Percentiles rank a stretch among this genome's conserved stretches.
Conservation (phyloP, 768 basidiomycete species). For the Cystobasidium onofrii region DNA sequence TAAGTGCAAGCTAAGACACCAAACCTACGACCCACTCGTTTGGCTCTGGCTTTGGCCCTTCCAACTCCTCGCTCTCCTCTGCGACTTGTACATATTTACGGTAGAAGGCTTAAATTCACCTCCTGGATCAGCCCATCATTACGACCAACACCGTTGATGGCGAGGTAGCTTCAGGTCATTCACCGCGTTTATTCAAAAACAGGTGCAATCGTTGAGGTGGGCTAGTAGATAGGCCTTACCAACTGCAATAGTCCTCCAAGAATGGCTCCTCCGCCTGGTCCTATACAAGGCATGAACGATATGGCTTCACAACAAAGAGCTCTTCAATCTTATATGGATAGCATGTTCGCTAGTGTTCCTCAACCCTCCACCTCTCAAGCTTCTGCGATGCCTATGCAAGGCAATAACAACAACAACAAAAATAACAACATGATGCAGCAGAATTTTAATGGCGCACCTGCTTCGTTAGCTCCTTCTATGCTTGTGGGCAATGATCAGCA, state of each 20-base stretch:
- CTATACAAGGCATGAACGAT: constrained; percentile 8
- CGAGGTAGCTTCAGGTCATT: too few species aligned
- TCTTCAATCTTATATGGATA: constrained; percentile 18
- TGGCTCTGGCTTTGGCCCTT: too few species aligned
- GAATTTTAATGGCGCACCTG: not conserved
- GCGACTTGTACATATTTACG: too few species aligned
- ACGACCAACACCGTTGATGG: too few species aligned
- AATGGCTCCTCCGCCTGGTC: not conserved
- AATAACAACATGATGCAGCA: not conserved
- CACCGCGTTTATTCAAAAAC: too few species aligned
- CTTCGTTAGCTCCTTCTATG: not conserved
- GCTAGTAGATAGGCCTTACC: too few species aligned
- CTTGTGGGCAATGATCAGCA: not conserved
- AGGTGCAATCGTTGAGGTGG: too few species aligned
- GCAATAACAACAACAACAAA: not conserved
- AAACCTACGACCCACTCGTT: too few species aligned
- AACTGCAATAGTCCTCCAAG: not conserved
- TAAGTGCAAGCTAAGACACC: too few species aligned
- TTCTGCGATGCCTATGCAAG: not conserved
- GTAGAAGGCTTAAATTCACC: too few species aligned
- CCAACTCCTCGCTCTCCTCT: too few species aligned
- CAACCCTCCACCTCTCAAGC: not conserved
- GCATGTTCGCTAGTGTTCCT: not conserved
- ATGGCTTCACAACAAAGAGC: constrained; percentile 10
- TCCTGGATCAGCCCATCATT: too few species aligned